Conservation (phyloP, 345 rosid genomes). For the Toxicodendron radicans region DNA sequence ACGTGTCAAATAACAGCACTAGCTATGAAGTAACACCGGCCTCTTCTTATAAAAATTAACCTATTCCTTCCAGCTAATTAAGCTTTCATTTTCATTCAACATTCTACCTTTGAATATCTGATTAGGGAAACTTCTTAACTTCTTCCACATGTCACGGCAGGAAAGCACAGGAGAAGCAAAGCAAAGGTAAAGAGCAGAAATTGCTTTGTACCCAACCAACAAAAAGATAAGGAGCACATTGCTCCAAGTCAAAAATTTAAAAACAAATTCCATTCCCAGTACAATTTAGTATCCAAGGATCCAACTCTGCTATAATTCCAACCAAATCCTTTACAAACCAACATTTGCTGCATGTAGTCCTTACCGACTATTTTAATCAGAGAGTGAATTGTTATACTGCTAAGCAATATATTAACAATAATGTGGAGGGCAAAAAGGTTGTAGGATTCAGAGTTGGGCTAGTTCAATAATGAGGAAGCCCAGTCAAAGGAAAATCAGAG, state of each 20-base stretch:
- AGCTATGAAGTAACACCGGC: constrained; percentile 11
- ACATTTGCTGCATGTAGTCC: neutral
- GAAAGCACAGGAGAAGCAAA: neutral
- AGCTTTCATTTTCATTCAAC: constrained; percentile 19
- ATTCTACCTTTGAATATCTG: constrained; percentile 11
- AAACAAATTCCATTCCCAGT: neutral
- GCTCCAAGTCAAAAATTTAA: neutral
- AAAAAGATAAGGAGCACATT: neutral
- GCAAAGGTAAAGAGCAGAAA: neutral
- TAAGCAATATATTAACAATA: too few species aligned
- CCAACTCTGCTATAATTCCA: neutral
- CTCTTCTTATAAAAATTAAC: neutral
- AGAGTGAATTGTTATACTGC: too few species aligned
- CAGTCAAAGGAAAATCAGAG: neutral
- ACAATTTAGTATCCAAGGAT: neutral
- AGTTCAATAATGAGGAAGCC: neutral
- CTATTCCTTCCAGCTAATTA: neutral
- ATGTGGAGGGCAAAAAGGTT: too few species aligned
- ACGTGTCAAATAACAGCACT: constrained; percentile 18
- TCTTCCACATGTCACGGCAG: constrained; percentile 17
- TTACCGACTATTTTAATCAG: too few species aligned
- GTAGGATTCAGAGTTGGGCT: too few species aligned
- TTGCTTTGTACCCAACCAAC: neutral
- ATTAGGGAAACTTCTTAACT: neutral
- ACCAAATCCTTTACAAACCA: neutral